Evolutionary conservation across 139 green algal species (phyloP), one percentile per base, ranked within the genome.

Genomic region (Marvania coccoides): DNA sequence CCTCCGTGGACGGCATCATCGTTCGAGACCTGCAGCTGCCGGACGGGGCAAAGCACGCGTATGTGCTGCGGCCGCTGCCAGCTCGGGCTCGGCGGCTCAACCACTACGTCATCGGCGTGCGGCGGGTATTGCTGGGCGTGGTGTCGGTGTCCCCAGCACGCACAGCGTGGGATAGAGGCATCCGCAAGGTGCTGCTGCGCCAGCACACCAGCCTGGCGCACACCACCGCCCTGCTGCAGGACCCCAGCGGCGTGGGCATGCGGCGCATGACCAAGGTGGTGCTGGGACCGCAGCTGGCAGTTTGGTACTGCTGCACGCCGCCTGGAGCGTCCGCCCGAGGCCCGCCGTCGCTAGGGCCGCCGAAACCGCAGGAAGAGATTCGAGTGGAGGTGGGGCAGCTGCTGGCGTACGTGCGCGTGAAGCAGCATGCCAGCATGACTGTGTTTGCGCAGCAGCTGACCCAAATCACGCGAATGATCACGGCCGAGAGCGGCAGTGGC

Each of bases 61-160:
- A 70, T 40, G 66, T 85, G 28, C 61, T 84, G 47, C 68, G 76
- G 23, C 76, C 79, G 30, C 63, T 85, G 30, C 79, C 79, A n/a
- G 58, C 69, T 1, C 61, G 79, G 2, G 69, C 79, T 2, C 56
- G 35, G 8, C 47, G 63, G 35, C 68, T 85, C 4, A 61, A 67
- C 19, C 19, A 28, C 3, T 68, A 57, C 12, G 46, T 73, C 34
- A 42, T 34, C 28, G 7, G 15, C 23, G 58, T 70, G 45, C 61
- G 79, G 4, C 63, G 71, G 13, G 34, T 33, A 23, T 45, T 84
- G 42, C 61, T 85, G 34, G 62, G 70, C 46, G 42, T 77, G 4
- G 3, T 3, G 0, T 26, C 24, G 8, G 5, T 58, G 0, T 15
- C 12, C 46, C 61, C 61, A 29, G 61, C 58, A 10, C 13, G 51